Base-by-base conservation (phyloP, 345 rosid genomes). In the Lumnitzera racemosa region DNA sequence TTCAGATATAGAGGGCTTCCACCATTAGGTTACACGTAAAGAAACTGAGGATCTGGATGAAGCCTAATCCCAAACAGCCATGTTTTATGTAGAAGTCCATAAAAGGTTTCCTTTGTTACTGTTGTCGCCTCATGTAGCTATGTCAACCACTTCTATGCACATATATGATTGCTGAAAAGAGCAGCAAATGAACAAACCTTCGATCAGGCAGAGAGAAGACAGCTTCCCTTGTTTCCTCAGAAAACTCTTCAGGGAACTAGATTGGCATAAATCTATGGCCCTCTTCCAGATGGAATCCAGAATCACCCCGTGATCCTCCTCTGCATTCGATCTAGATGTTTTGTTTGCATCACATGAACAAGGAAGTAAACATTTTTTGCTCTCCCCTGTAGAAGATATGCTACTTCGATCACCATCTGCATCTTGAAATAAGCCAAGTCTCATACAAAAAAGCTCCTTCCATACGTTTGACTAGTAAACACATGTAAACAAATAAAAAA, bases 181-280 rank as follows among this genome's bases (percentile, higher is more conserved):
- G 43, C 43, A 5, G 43, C 14, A 20, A n/a, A 56, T 20, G 41
- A 49, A 47, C 23, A 51, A 70, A 89, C 98, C 98, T 80, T 85
- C 81, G 61, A 78, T 77, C 60, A 87, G 62, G 43, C 52, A 61
- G 69, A 92, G 89, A 68, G 97, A 90, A 53, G 78, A 80, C 57
- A 94, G 58, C 73, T 71, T 86, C 78, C 99, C 99, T 20, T 75
- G 91, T 67, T 70, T 94, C 69, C 69, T 73, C 47, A 94, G 72
- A 71, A 94, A 84, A 52, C 67, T 84, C 77, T 69, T 84, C 36
- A 94, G 80, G 15, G 99, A 88, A 70, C 78, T 85, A 1, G 97
- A 83, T 63, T 74, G 75, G 64, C 97, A 88, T 68, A 78, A 68
- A 49, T 84, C 83, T 16, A 63, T 75, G 47, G 88, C 87, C 58